Evolutionary conservation across 2,329 filamentous ascomycete genomes (phyloP).

Genomic region (Sporothrix mexicana): DNA sequence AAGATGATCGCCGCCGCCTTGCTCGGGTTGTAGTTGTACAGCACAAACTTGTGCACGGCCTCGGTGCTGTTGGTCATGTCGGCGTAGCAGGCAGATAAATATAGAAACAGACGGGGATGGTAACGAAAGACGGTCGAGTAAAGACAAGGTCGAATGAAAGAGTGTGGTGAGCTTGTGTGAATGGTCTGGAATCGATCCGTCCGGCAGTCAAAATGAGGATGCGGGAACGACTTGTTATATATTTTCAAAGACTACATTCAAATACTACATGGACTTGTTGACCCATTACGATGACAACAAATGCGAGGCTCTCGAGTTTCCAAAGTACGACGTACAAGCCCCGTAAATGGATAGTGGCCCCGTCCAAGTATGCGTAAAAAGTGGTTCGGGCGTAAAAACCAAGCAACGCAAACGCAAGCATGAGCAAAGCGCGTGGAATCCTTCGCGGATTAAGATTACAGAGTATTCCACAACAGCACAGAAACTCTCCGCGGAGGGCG

Average conservation of each 20-base stretch:
- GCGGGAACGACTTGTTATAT: neutral
- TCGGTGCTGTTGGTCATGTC: neutral
- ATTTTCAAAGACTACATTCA: neutral
- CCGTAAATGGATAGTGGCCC: too few relatives aligned
- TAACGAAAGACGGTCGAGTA: neutral
- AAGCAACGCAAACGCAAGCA: neutral
- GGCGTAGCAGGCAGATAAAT: neutral
- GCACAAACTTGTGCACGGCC: neutral
- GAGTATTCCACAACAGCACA: too few relatives aligned
- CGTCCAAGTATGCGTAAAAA: neutral
- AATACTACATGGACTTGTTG: too few relatives aligned
- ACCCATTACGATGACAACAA: slow-evolving; percentile 19
- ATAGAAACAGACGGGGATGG: neutral
- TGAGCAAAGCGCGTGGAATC: neutral
- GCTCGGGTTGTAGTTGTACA: slow-evolving; percentile 32
- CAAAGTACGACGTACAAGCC: neutral
- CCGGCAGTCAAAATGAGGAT: neutral
- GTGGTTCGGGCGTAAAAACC: neutral
- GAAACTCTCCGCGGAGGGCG: neutral
- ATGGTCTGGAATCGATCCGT: neutral
- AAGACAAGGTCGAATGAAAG: neutral
- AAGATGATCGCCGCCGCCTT: slow-evolving; percentile 32
- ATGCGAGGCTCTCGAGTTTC: neutral
- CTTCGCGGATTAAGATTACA: too few relatives aligned
- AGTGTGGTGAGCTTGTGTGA: neutral